phyloP scores from a whole-genome alignment of 139 green algal genomes.

The Chlorella sp. region DNA sequence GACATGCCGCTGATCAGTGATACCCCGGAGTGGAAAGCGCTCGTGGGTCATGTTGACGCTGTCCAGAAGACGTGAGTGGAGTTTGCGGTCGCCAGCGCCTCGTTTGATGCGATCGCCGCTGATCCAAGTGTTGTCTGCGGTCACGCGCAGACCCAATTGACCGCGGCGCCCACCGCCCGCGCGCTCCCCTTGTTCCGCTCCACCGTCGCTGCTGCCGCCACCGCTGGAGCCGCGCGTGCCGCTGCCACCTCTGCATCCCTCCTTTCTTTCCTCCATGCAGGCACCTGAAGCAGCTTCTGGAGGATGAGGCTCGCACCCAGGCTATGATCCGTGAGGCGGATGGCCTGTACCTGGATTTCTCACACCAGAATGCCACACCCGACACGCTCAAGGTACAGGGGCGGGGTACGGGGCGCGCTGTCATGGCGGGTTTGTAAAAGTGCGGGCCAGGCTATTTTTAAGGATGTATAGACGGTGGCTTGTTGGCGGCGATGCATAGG shows the following conservation, averaged over 20 bases:
- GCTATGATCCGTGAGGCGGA: slow-evolving; percentile 85
- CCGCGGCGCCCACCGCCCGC: background rate
- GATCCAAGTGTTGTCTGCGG: background rate
- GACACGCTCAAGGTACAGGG: slow-evolving; percentile 86
- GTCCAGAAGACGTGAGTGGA: slow-evolving; percentile 65
- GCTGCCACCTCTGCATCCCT: background rate
- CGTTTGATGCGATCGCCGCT: background rate
- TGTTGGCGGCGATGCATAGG: too few relatives aligned
- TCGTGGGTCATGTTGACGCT: slow-evolving; percentile 79
- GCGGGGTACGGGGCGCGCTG: background rate
- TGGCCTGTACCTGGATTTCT: slow-evolving; percentile 92
- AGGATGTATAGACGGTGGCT: too few relatives aligned
- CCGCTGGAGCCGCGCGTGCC: background rate
- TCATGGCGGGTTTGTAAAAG: too few relatives aligned
- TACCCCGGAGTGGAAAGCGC: slow-evolving; percentile 74
- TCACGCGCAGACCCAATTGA: background rate
- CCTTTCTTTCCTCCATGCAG: slow-evolving; percentile 44
- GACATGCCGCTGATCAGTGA: slow-evolving; percentile 10
- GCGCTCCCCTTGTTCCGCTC: background rate
- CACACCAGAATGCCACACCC: slow-evolving; percentile 86
- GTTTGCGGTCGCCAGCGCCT: background rate
- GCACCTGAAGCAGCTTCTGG: slow-evolving; percentile 90
- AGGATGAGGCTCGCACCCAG: slow-evolving; percentile 78
- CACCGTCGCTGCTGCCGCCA: background rate
- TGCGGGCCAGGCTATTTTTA: too few relatives aligned